A percentile compares a stretch with the other conserved stretches of the same genome.
Conservation (phyloP, 179 eudicot species). For the Spinacia oleracea region DNA sequence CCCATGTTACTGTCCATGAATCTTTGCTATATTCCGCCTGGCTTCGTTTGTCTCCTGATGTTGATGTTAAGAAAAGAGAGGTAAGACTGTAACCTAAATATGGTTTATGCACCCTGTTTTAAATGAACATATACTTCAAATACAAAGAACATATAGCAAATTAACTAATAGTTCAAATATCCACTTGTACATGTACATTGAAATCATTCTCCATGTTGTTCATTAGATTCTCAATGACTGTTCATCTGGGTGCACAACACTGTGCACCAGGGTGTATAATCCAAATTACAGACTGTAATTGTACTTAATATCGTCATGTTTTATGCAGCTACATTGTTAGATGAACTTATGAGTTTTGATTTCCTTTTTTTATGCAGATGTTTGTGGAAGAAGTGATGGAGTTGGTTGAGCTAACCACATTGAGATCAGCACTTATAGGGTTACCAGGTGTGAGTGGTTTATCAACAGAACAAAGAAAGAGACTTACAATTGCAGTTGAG, state of each 20-base stretch:
- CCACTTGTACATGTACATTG: too few relatives aligned
- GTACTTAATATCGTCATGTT: not conserved
- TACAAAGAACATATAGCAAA: too few relatives aligned
- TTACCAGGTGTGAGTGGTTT: conserved; percentile 76
- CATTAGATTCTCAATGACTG: too few relatives aligned
- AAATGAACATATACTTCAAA: too few relatives aligned
- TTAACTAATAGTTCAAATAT: too few relatives aligned
- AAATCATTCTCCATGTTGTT: too few relatives aligned
- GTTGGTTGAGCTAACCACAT: conserved; percentile 58
- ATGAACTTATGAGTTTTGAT: not conserved
- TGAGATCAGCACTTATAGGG: conserved; percentile 68
- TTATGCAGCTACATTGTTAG: too few relatives aligned
- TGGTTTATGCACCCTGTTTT: too few relatives aligned
- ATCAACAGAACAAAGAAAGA: conserved; percentile 77
- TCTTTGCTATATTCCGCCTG: conserved; percentile 82
- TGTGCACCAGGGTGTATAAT: too few relatives aligned
- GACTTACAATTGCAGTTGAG: conserved; percentile 83
- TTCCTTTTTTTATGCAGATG: conserved; percentile 33
- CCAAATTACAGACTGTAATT: too few relatives aligned
- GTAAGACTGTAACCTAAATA: too few relatives aligned
- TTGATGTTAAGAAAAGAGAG: conserved; percentile 54
- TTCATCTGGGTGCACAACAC: too few relatives aligned
- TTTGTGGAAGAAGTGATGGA: conserved; percentile 89
- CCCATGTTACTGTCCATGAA: conserved; percentile 69
- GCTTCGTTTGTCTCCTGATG: conserved; percentile 73